These are phyloP conservation scores for Cerrena zonata DNA, from an alignment of 1,284 basidiomycete genomes.

Conservation along the genomic window DNA sequence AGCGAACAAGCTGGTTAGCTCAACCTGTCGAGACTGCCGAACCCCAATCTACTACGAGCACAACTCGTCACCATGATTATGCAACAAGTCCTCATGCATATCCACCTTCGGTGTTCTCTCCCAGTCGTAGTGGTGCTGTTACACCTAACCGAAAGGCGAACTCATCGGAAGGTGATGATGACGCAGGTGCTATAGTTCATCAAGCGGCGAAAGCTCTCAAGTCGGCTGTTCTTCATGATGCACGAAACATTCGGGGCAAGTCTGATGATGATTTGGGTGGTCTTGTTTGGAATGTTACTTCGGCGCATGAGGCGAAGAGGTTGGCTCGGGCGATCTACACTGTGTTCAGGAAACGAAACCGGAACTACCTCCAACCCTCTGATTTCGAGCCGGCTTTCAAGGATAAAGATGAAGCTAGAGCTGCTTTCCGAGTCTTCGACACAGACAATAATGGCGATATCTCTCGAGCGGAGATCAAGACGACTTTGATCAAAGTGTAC, in stretches of 20 bases:
- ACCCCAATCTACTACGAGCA: too few relatives aligned
- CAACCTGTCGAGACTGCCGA: not conserved
- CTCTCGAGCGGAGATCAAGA: slow-evolving; percentile 72
- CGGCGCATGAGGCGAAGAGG: slow-evolving; percentile 63
- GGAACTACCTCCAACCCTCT: slow-evolving; percentile 56
- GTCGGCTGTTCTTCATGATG: slow-evolving; percentile 65
- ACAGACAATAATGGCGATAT: slow-evolving; percentile 75
- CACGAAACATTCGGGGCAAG: slow-evolving; percentile 58
- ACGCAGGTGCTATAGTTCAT: slow-evolving; percentile 21
- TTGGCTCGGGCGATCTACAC: slow-evolving; percentile 67
- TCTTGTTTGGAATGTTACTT: slow-evolving; percentile 48
- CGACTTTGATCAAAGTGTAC: slow-evolving; percentile 65
- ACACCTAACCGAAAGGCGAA: slow-evolving; percentile 4
- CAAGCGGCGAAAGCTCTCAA: slow-evolving; percentile 62
- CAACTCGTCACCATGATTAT: not conserved
- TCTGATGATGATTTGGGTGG: slow-evolving; percentile 34
- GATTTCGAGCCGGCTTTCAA: slow-evolving; percentile 71
- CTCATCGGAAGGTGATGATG: slow-evolving; percentile 26
- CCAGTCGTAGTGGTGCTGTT: slow-evolving; percentile 8
- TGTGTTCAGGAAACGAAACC: slow-evolving; percentile 50
- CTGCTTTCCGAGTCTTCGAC: slow-evolving; percentile 74
- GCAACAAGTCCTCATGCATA: slow-evolving; percentile 30
- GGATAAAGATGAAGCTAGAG: slow-evolving; percentile 48
- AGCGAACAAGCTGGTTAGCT: slow-evolving; percentile 11
- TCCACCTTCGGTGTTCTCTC: slow-evolving; percentile 24